These are phyloP conservation scores for Gaertneriomyces sp. DNA, from an alignment of 192 early-diverging fungal species.

Conservation along the genomic window DNA sequence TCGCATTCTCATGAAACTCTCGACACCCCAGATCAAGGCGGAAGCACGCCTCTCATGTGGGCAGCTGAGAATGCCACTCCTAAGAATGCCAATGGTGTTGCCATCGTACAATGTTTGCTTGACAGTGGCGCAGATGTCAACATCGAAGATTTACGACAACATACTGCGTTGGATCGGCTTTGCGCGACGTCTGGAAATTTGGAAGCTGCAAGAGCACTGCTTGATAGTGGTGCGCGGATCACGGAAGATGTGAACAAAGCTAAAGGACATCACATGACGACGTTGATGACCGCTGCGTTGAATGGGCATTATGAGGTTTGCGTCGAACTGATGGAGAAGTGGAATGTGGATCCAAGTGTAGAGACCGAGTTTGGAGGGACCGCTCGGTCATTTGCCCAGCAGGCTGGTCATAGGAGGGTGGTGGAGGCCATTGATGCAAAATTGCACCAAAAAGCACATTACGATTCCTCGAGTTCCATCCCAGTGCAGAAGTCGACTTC, in stretches of 20 bases:
- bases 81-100: conserved; percentile 35
- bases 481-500: no score
- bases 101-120: conserved; percentile 35
- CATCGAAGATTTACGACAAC: conserved; percentile 34
- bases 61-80: conserved; percentile 42
- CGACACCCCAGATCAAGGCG: conserved; percentile 38
- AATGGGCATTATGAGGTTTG: conserved; percentile 46
- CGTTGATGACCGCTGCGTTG: conserved; percentile 49
- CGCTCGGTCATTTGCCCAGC: conserved; percentile 32
- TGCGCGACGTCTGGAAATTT: conserved; percentile 38
- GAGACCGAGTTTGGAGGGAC: conserved; percentile 37
- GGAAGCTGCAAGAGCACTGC: conserved; percentile 30
- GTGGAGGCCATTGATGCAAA: conserved; percentile 23
- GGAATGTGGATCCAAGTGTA: conserved; percentile 33
- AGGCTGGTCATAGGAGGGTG: conserved; percentile 21
- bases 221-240: conserved; percentile 35
- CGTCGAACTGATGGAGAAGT: conserved; percentile 43
- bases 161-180: conserved; percentile 45
- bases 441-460: background rate
- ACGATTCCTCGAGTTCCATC: no score
- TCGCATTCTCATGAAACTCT: conserved; percentile 14
- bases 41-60: conserved; percentile 51
- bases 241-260: conserved; percentile 27
- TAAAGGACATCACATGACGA: conserved; percentile 30
- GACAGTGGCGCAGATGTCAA: conserved; percentile 32